Evolutionary conservation across 2,329 filamentous ascomycete species (phyloP), one percentile per base, ranked within the genome.

Genomic region (Neofusicoccum sp.): DNA sequence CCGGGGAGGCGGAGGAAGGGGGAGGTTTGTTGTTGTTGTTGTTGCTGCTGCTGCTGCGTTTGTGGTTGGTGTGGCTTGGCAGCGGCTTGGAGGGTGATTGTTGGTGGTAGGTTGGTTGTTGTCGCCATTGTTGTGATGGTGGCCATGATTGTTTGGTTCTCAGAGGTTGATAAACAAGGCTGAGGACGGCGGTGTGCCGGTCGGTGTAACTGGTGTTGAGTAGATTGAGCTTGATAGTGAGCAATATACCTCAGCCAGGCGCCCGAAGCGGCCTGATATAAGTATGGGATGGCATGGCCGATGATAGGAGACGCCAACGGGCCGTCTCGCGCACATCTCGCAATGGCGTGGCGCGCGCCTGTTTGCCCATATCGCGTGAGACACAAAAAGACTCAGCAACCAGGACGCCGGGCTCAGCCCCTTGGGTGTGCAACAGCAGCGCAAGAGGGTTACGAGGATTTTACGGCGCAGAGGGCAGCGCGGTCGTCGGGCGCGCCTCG

Each of bases 1-100:
- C 79, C 78, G 26, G 88, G 81, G 1, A 89, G 78, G 14, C 65
- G 69, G 71, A 80, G 77, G 60, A 80, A 65, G 11, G 65, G 58
- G 4, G 57, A 60, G 11, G 34, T 28, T 9, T 40, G 33, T n/a
- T 56, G 38, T 24, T 41, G 28, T n/a, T 63, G 51, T 24, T 59
- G 54, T n/a, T 14, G 47, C 30, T 31, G 33, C 30, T 43, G 48
- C 14, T 36, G 28, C 30, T 12, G 6, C 26, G 33, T 63, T 41
- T 65, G 71, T 14, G 62, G 62, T 26, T 64, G 67, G 34, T 54
- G 60, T 63, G 49, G 40, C 38, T 34, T 40, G 40, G 58, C 31
- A 31, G 40, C 58, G 58, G 28, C 58, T 6, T 40, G 58, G 26
- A 61, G 59, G 14, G 49, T 56, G 28, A 61, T 57, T 24, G 51